Evolutionary conservation across 768 basidiomycete species (phyloP).

Genomic region (Lyophyllum decastes): DNA sequence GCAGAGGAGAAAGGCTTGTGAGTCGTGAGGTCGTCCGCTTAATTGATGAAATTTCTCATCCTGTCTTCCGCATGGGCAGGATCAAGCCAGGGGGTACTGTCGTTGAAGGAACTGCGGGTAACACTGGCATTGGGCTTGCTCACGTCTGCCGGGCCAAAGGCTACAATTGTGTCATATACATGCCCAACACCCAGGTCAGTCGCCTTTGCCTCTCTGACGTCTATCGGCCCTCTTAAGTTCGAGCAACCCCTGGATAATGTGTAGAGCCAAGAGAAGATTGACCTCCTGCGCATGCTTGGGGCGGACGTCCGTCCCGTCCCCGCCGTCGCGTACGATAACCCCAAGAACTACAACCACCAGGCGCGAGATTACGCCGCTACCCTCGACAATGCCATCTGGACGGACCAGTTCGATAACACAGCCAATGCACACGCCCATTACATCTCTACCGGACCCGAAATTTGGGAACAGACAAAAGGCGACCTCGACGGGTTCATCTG

Average conservation of each 20-base stretch:
- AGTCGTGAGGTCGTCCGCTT: constrained; percentile 27
- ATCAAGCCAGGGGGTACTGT: constrained; percentile 93
- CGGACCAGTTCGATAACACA: constrained; percentile 96
- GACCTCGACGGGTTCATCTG: constrained; percentile 90
- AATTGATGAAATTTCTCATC: neutral
- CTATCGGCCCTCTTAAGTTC: neutral
- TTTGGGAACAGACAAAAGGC: constrained; percentile 87
- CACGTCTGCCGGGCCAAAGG: constrained; percentile 92
- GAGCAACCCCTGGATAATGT: neutral
- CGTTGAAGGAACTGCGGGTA: constrained; percentile 97
- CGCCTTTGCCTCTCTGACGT: neutral
- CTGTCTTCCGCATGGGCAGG: constrained; percentile 32
- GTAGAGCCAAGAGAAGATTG: constrained; percentile 98
- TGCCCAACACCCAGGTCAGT: constrained; percentile 89
- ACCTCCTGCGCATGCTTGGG: constrained; percentile 94
- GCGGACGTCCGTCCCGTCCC: constrained; percentile 97
- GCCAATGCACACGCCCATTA: constrained; percentile 92
- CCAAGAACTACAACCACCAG: constrained; percentile 97
- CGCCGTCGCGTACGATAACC: constrained; percentile 95
- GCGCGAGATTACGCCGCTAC: constrained; percentile 83
- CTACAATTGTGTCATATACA: constrained; percentile 98
- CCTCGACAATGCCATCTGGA: constrained; percentile 88
- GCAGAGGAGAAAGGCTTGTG: constrained; percentile 85
- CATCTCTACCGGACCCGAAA: constrained; percentile 90
- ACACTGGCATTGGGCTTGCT: constrained; percentile 95